Evolutionary conservation across 371 early-diverging fungal species (phyloP).

Genomic region (Mucor sp.): DNA sequence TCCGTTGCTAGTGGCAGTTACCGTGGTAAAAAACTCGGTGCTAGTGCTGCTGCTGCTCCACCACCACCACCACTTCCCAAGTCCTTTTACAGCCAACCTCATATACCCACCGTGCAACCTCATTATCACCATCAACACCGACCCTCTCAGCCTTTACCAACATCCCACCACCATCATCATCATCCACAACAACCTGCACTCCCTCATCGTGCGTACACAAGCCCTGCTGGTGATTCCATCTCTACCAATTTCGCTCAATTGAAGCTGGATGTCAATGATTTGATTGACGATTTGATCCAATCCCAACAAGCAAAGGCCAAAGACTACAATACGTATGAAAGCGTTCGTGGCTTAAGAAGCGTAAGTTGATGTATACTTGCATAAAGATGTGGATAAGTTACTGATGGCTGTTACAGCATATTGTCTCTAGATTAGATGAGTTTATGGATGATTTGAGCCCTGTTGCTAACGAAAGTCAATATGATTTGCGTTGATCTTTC

Average conservation of each 20-base stretch:
- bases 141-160: not conserved
- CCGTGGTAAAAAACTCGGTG: not conserved
- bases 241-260: slow-evolving; percentile 8
- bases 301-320: slow-evolving; percentile 11
- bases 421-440: not conserved
- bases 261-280: slow-evolving; percentile 15
- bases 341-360: slow-evolving; percentile 7
- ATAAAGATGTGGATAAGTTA: not conserved
- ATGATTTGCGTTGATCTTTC: not conserved
- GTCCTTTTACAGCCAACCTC: not conserved
- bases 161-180: not conserved
- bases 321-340: slow-evolving; percentile 11
- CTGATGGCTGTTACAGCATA: not conserved
- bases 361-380: slow-evolving; percentile 8
- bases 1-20: not conserved
- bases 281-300: slow-evolving; percentile 18
- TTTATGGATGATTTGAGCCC: not conserved
- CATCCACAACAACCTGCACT: not conserved
- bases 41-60: not conserved
- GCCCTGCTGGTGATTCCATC: not conserved
- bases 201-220: slow-evolving; percentile 3
- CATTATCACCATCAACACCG: not conserved
- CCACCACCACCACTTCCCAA: not conserved
- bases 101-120: not conserved
- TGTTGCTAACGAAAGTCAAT: not conserved